Evolutionary conservation across 2,329 filamentous ascomycete genomes (phyloP).

Genomic region (Daldinia eschscholtzii): DNA sequence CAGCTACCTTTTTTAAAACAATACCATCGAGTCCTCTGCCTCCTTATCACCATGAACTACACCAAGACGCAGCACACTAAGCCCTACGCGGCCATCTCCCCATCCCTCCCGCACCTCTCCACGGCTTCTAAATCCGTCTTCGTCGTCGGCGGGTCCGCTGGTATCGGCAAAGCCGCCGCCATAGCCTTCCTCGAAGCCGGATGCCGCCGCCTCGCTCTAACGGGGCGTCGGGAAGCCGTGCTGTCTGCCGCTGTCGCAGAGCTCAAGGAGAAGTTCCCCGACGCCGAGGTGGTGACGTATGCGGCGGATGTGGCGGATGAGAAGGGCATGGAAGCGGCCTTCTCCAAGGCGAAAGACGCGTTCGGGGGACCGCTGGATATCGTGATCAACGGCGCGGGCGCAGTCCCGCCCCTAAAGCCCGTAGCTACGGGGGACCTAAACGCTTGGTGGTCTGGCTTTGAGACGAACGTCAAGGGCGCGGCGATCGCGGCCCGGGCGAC

Average conservation of each 20-base stretch:
- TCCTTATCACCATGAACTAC: slow-evolving; percentile 38
- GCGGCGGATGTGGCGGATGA: background rate
- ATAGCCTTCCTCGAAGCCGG: slow-evolving; percentile 40
- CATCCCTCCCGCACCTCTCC: slow-evolving; percentile 31
- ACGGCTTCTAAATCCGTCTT: slow-evolving; percentile 34
- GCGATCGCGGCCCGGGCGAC: background rate
- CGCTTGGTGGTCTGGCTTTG: background rate
- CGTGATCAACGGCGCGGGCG: background rate
- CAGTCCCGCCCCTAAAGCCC: background rate
- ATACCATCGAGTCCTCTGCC: background rate
- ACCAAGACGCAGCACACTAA: slow-evolving; percentile 41
- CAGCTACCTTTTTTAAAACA: background rate
- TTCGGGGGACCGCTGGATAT: background rate
- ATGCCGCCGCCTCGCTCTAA: background rate
- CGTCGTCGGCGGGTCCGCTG: slow-evolving; percentile 39
- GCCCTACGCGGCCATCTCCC: slow-evolving; percentile 42
- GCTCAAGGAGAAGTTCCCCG: background rate
- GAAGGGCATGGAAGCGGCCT: background rate
- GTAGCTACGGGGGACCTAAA: background rate
- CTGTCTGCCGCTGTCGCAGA: background rate
- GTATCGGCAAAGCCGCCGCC: slow-evolving; percentile 39
- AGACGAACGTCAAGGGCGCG: background rate
- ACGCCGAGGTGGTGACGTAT: background rate
- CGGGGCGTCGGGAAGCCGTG: background rate
- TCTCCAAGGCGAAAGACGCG: background rate